phyloP scores from a whole-genome alignment of 352 stramenopile genomes.

The Pythium aquatile region DNA sequence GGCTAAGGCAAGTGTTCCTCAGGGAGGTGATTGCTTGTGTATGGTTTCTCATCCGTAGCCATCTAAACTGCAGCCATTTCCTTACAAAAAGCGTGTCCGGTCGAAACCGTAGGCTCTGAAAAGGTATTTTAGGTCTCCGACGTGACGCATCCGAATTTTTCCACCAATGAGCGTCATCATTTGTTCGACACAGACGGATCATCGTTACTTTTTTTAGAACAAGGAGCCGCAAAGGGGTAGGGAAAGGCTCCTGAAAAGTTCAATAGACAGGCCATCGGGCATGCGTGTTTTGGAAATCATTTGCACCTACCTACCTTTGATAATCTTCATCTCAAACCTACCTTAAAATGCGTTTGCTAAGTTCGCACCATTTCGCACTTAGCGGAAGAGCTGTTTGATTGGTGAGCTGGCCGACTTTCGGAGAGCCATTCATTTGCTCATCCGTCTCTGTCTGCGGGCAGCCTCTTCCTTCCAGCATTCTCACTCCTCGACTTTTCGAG shows the following conservation, averaged over 20 bases:
- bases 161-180: neutral
- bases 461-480: neutral
- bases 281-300: no score
- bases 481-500: neutral
- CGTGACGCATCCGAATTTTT: constrained; percentile 1
- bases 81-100: neutral
- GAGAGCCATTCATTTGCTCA: constrained; percentile 9
- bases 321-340: neutral
- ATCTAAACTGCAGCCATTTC: neutral
- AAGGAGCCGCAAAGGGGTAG: neutral
- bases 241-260: neutral
- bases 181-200: neutral
- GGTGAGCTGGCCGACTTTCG: neutral
- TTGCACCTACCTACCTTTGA: neutral
- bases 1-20: neutral
- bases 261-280: neutral
- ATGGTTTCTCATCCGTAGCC: neutral
- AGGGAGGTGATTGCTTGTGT: neutral
- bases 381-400: neutral
- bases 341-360: neutral
- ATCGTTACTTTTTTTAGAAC: constrained; percentile 1
- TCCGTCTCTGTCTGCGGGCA: neutral
- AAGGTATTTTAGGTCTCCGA: neutral
- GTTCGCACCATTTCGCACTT: neutral
- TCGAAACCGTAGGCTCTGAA: neutral